Base-by-base conservation (phyloP, 2,329 filamentous ascomycete genomes). In the Triangularia verruculosa region DNA sequence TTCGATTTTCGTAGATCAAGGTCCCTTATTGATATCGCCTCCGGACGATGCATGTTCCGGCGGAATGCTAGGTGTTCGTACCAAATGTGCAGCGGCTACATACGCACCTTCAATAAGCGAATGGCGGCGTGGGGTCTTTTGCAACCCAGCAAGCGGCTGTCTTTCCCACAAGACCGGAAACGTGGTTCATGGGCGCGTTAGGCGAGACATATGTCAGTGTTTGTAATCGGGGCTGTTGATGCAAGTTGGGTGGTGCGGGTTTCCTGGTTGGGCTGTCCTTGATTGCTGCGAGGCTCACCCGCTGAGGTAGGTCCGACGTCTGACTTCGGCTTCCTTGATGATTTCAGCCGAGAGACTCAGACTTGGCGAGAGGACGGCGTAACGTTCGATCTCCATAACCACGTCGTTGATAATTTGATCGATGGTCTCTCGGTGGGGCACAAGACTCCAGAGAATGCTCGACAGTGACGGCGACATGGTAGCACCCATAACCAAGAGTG, bases 401-500 rank as follows among this genome's bases (percentile, higher is more conserved):
- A 94, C 90, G 63, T 91, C 87, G 71, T 87, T 87, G 75, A 94
- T 91, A 70, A 94, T 92, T 63, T 86, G 82, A 74, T 93, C 89
- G 69, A 93, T 85, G 34, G 87, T 81, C 66, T 86, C 82, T 60
- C 81, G 79, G 67, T 83, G 80, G 28, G 84, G 79, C 3, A 87
- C 80, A 24, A 88, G 72, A 2, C 79, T 81, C 57, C 83, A 66
- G 73, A 94, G 79, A 47, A 93, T 86, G 57, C 80, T 83, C 24
- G 85, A 86, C 2, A 94, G 83, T 4, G 88, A 88, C 1, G 88
- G 87, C 8, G 88, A 93, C 86, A 94, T 91, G 15, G 89, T 92
- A 15, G 91, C 90, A 6, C 90, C 91, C 91, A 95, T 94, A 32
- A 95, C 86, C 52, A 95, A 80, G 15, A 95, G 80, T 1, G 89